Evolutionary conservation across 306 rosid genomes (phyloP).

Genomic region (Arachis hypogaea): DNA sequence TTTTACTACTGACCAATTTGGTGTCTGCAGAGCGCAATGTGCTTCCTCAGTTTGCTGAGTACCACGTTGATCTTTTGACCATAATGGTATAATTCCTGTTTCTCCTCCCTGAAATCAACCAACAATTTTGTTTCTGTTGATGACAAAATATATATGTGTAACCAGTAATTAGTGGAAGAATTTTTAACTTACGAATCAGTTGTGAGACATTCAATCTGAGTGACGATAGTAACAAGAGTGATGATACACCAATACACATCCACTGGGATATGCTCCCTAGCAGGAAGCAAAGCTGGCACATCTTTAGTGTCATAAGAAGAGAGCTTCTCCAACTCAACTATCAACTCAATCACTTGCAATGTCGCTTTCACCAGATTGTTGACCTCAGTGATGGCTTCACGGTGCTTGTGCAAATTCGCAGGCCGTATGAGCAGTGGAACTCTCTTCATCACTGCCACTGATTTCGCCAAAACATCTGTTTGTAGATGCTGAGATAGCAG

Average conservation of each 20-base stretch:
- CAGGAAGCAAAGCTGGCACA: constrained; percentile 54
- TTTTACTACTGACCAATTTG: constrained; percentile 42
- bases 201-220: constrained; percentile 50
- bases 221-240: constrained; percentile 52
- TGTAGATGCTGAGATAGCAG: constrained; percentile 53
- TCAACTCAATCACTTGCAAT: constrained; percentile 53
- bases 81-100: constrained; percentile 42
- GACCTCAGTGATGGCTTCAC: constrained; percentile 31
- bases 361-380: constrained; percentile 50
- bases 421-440: constrained; percentile 54
- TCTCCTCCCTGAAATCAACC: constrained; percentile 37
- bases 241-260: constrained; percentile 64
- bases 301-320: constrained; percentile 49
- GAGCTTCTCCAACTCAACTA: constrained; percentile 58
- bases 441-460: constrained; percentile 56
- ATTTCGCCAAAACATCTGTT: constrained; percentile 61
- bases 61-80: constrained; percentile 49
- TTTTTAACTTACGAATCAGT: constrained; percentile 46
- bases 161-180: no score
- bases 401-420: constrained; percentile 48
- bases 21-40: constrained; percentile 32
- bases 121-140: neutral
- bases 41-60: constrained; percentile 50
- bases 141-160: no score
- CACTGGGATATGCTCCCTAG: constrained; percentile 54